Percentiles rank a stretch among this genome's conserved stretches.
These are phyloP conservation scores for Monosporascus cannonballus DNA, from an alignment of 2,329 filamentous ascomycete genomes.

Conservation along the genomic window DNA sequence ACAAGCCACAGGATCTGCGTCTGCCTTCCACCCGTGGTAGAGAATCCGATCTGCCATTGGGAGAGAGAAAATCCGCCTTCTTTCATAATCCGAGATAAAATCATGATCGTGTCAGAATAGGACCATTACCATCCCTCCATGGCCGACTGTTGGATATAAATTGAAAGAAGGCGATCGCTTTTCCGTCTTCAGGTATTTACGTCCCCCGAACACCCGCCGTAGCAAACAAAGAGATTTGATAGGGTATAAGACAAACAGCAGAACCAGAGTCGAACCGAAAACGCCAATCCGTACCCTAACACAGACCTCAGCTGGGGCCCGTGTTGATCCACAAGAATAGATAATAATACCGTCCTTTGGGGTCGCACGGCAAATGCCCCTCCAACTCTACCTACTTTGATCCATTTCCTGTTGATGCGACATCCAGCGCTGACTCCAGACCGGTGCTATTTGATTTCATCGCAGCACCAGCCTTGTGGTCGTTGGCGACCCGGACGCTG, in stretches of 20 bases:
- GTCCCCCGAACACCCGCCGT: conserved; percentile 22
- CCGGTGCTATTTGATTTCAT: conserved; percentile 24
- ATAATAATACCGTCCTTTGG: conserved; percentile 21
- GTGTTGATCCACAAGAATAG: conserved; percentile 18
- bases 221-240: conserved; percentile 32
- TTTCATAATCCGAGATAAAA: neutral
- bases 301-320: conserved; percentile 7
- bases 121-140: conserved; percentile 13
- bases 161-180: conserved; percentile 16
- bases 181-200: conserved; percentile 23
- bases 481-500: conserved; percentile 55
- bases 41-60: neutral
- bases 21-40: neutral
- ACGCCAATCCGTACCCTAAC: conserved; percentile 13
- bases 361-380: conserved; percentile 20
- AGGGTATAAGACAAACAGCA: conserved; percentile 33
- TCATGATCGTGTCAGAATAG: conserved; percentile 6
- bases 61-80: neutral
- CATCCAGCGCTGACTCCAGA: conserved; percentile 34
- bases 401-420: conserved; percentile 20
- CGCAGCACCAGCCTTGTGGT: conserved; percentile 33
- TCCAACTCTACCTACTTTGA: conserved; percentile 18
- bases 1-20: neutral
- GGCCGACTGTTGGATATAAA: conserved; percentile 14
- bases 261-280: conserved; percentile 25